Base-by-base conservation (phyloP, 2,329 filamentous ascomycete species). In the Pseudocercospora ulei region DNA sequence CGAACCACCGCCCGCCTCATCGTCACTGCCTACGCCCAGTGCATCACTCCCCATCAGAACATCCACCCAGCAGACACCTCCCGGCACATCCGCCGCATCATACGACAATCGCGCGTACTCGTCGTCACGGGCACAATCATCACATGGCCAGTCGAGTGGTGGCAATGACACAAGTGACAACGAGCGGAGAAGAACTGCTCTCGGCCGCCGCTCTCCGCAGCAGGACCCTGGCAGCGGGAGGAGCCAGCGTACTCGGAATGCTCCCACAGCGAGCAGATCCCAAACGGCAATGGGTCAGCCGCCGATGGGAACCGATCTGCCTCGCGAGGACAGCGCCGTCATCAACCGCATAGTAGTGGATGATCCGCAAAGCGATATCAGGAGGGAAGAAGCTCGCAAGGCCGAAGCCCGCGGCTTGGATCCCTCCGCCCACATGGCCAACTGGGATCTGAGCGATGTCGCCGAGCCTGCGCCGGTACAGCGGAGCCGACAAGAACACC, bases 281-380 rank as follows among this genome's bases (percentile, higher is more conserved):
- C 60, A 64, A 27, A 64, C 62, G 17, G 64, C 70, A 30, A 69
- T 72, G 41, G 72, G 71, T 24, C 64, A 70, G 47, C 65, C 73
- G 23, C 72, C 71, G 11, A 72, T 62, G 31, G 61, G 61, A 33
- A 63, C 64, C 11, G 59, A 70, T 26, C 69, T 82, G 7, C 75
- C 78, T 8, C 76, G 81, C 42, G 83, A 93, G 59, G 77, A 82
- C 39, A 87, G 80, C 61, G 77, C 86, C 40, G 77, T 85, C 19
- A 72, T 93, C 47, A 83, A 82, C 58, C 75, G 81, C 45, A 75
- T 87, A 47, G 69, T 88, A 47, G 73, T 86, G 16, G 81, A 80
- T 34, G 80, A 84, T 50, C 82, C 82, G 4, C 73, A 80, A 48
- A 76, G 79, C 29, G 82, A 87, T 56, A 65, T 82, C 41, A 76